Evolutionary conservation across 257 asterid genomes (phyloP).

Genomic region (Plectranthus barbatus): DNA sequence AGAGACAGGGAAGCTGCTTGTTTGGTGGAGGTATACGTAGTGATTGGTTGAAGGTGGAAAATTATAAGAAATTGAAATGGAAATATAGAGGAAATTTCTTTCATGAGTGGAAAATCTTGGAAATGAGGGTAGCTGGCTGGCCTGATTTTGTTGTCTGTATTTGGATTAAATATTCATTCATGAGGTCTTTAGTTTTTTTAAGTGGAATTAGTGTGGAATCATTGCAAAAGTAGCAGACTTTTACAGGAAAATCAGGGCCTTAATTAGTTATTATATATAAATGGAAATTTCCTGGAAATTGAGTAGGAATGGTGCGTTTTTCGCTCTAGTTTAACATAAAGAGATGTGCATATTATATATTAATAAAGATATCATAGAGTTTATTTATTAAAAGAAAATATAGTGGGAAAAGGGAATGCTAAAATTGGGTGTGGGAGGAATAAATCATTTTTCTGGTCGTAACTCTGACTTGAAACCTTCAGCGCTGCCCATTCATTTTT

Average conservation of each 20-base stretch:
- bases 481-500: not conserved
- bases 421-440: no score
- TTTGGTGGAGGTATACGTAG: slow-evolving; percentile 16
- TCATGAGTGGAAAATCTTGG: not conserved
- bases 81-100: not conserved
- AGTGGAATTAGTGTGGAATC: slow-evolving; percentile 2
- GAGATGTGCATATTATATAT: no score
- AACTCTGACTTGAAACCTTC: slow-evolving; percentile 1
- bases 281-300: slow-evolving; percentile 14
- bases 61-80: not conserved
- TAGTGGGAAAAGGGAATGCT: not conserved
- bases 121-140: slow-evolving; percentile 13
- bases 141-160: slow-evolving; percentile 17
- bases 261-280: not conserved
- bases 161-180: no score
- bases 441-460: not conserved
- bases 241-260: not conserved
- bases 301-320: not conserved
- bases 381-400: no score
- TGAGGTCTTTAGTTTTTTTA: not conserved
- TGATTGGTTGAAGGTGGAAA: not conserved
- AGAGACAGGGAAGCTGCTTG: slow-evolving; percentile 21
- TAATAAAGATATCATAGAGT: no score
- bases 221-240: slow-evolving; percentile 6
- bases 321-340: no score